Base-by-base conservation (phyloP, 495 filamentous ascomycete genomes). In the Penicillium angulare region DNA sequence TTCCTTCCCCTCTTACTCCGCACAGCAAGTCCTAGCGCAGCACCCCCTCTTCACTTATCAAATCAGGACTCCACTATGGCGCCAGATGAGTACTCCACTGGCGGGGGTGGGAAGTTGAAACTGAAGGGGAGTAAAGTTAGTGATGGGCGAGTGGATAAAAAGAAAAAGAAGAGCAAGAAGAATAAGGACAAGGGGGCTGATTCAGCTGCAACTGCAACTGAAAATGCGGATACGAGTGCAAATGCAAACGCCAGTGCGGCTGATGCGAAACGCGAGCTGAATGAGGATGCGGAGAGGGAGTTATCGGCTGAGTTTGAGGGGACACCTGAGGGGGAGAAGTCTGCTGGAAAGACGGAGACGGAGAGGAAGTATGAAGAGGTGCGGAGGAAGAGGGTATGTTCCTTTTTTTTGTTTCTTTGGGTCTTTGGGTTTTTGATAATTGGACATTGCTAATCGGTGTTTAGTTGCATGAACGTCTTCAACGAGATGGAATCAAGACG, bases 401-500 rank as follows among this genome's bases (percentile, higher is more conserved):
- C n/a, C 27, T 21, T 39, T 15, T 33, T 16, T 46, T 18, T n/a
- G 43, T 32, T 29, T 43, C 51, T 22, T 57, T 32, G 18, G 29
- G 45, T 52, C 49, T 38, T n/a, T 46, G 20, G 10, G 5, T n/a
- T 48, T 18, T n/a, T 54, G 27, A 33, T 43, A 43, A 62, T 13
- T 23, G 24, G 22, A 24, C 8, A 46, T 16, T 47, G 36, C 34
- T 31, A 26, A 27, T 18, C 13, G 21, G 7, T 8, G 9, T 42
- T 5, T 57, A 81, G 77, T 70, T 84, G 53, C 77, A 82, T 57
- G 87, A 98, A 68, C 79, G 91, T 29, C 76, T 95, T 24, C 82
- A 88, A 65, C 79, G 86, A 22, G 89, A 91, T 59, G 88, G 90
- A 20, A 77, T 88, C 58, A 98, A 97, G 79, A 95, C 91, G 33